These are phyloP conservation scores for Moesziomyces sp. DNA, from an alignment of 1,284 basidiomycete species.

Conservation along the genomic window DNA sequence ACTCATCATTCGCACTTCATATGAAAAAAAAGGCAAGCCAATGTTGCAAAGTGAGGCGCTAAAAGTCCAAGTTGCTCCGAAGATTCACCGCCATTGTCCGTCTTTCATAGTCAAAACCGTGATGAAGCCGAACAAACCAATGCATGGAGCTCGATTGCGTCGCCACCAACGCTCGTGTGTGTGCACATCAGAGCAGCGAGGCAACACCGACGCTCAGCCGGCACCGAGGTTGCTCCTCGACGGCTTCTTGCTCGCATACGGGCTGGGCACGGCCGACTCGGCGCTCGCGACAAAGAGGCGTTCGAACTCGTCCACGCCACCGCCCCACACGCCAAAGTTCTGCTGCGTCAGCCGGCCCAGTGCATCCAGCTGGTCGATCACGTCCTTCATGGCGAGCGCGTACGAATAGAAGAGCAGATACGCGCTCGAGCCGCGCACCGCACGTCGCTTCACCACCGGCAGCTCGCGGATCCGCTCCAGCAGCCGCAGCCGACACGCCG, in stretches of 20 bases:
- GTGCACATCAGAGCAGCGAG: not conserved
- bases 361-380: constrained; percentile 53
- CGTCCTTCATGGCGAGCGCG: constrained; percentile 80
- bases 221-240: constrained; percentile 19
- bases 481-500: constrained; percentile 80
- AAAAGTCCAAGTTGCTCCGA: too few species aligned
- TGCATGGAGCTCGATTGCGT: too few species aligned
- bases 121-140: too few species aligned
- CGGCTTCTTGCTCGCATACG: constrained; percentile 27
- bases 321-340: constrained; percentile 61
- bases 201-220: not conserved
- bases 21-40: too few species aligned
- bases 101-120: too few species aligned
- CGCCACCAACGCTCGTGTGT: too few species aligned
- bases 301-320: constrained; percentile 51
- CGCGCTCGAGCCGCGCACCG: constrained; percentile 74
- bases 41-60: too few species aligned
- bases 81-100: too few species aligned
- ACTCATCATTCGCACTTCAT: too few species aligned
- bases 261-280: constrained; percentile 25
- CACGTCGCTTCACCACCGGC: constrained; percentile 78
- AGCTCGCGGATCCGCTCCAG: constrained; percentile 72
- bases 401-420: constrained; percentile 93
- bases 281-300: constrained; percentile 43
- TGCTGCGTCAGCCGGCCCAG: constrained; percentile 53